A percentile compares a stretch with the other conserved stretches of the same genome.
phyloP scores from a whole-genome alignment of 345 rosid genomes.

The Nasturtium officinale region DNA sequence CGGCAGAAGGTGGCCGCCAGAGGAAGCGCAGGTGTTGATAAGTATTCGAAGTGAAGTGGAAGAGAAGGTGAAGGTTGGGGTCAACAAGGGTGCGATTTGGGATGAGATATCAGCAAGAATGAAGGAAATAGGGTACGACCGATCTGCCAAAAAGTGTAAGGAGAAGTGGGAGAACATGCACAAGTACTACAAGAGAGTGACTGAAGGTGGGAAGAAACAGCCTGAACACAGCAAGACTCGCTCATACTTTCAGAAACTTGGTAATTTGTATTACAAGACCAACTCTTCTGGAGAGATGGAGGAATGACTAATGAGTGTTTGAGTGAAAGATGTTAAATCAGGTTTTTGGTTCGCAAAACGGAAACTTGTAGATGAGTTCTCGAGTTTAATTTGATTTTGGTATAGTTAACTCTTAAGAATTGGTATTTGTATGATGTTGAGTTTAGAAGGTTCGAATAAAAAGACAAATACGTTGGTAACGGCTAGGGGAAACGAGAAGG shows the following conservation, averaged over 20 bases:
- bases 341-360: constrained; percentile 18
- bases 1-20: constrained; percentile 70
- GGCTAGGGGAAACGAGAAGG: constrained; percentile 33
- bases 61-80: constrained; percentile 49
- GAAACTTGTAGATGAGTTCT: constrained; percentile 34
- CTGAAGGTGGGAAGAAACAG: constrained; percentile 52
- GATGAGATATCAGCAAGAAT: constrained; percentile 65
- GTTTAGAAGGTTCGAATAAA: constrained; percentile 38
- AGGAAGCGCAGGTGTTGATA: constrained; percentile 75
- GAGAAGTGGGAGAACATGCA: constrained; percentile 92
- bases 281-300: constrained; percentile 38
- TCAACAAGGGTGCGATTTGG: constrained; percentile 55
- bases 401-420: constrained; percentile 20
- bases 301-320: constrained; percentile 20
- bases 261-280: constrained; percentile 51
- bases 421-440: constrained; percentile 24
- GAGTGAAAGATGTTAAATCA: constrained; percentile 11
- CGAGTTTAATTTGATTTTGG: constrained; percentile 29
- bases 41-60: constrained; percentile 54
- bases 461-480: constrained; percentile 34
- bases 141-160: constrained; percentile 71
- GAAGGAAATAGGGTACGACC: constrained; percentile 58
- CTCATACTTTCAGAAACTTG: constrained; percentile 56
- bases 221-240: constrained; percentile 52
- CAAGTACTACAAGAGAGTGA: constrained; percentile 62